phyloP scores from a whole-genome alignment of 208 protist species.

The Crithidia brevicula region DNA sequence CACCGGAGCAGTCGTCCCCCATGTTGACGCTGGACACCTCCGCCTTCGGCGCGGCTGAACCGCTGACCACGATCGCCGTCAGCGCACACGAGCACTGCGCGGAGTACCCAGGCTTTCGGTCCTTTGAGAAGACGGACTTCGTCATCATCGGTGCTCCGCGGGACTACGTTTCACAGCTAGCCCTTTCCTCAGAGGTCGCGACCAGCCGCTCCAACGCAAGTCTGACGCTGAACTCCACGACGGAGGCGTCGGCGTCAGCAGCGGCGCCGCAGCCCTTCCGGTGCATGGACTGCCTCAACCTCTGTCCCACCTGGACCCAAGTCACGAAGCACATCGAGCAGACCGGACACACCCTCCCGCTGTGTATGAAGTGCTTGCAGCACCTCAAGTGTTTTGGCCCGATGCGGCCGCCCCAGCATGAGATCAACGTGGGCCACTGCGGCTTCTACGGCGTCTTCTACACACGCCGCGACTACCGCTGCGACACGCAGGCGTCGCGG shows the following conservation, averaged over 20 bases:
- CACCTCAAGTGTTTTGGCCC: constrained; percentile 71
- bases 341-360: constrained; percentile 57
- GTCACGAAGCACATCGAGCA: constrained; percentile 68
- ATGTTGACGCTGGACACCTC: neutral
- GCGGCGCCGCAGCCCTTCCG: constrained; percentile 31
- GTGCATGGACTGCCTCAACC: constrained; percentile 69
- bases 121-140: constrained; percentile 34
- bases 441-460: constrained; percentile 77
- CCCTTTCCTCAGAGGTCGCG: neutral
- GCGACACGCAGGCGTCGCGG: constrained; percentile 29
- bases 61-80: constrained; percentile 24
- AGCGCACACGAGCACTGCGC: constrained; percentile 20
- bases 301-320: constrained; percentile 68
- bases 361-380: constrained; percentile 54
- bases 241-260: neutral
- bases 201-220: neutral
- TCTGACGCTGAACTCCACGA: neutral
- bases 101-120: constrained; percentile 24
- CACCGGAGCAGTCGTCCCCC: constrained; percentile 1
- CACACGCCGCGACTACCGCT: constrained; percentile 55
- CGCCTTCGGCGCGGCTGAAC: neutral
- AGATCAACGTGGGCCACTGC: constrained; percentile 45
- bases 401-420: constrained; percentile 54
- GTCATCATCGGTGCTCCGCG: constrained; percentile 14
- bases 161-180: constrained; percentile 22